Conservation (phyloP, 1,139 yeast species). For the Blastobotrys persicus region DNA sequence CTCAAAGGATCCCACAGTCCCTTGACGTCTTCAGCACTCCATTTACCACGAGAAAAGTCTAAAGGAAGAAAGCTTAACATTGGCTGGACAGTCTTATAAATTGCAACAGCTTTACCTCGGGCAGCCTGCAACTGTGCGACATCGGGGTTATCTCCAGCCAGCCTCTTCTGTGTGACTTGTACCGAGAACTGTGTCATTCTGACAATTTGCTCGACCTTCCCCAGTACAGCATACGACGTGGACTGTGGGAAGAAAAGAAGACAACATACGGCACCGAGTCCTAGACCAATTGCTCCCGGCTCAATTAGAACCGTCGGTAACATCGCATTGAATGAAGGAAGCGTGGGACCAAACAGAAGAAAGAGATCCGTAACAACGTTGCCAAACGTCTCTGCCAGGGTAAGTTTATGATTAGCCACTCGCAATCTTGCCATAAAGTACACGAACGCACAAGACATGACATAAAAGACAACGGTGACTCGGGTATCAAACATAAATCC, state of each 20-base stretch:
- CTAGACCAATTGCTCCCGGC: constrained; percentile 3
- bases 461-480: constrained; percentile 1
- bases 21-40: constrained; percentile 6
- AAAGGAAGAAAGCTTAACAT: constrained; percentile 2
- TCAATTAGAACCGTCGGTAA: neutral
- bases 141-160: neutral
- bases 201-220: neutral
- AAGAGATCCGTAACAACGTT: neutral
- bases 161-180: neutral
- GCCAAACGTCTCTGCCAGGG: constrained; percentile 3
- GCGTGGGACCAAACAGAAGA: neutral
- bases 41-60: constrained; percentile 6
- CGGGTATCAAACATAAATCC: constrained; percentile 6
- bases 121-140: neutral
- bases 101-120: neutral
- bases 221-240: constrained; percentile 5
- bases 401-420: neutral
- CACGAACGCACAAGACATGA: constrained; percentile 2
- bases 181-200: neutral
- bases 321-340: constrained; percentile 1
- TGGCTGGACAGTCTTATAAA: constrained; percentile 1
- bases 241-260: constrained; percentile 4
- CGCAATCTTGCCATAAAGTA: neutral
- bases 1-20: neutral
- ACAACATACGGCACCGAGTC: neutral